A percentile compares a stretch with the other conserved stretches of the same genome.
These are phyloP conservation scores for Nakazawaea sp. DNA, from an alignment of 805 yeast genomes.

Conservation along the genomic window DNA sequence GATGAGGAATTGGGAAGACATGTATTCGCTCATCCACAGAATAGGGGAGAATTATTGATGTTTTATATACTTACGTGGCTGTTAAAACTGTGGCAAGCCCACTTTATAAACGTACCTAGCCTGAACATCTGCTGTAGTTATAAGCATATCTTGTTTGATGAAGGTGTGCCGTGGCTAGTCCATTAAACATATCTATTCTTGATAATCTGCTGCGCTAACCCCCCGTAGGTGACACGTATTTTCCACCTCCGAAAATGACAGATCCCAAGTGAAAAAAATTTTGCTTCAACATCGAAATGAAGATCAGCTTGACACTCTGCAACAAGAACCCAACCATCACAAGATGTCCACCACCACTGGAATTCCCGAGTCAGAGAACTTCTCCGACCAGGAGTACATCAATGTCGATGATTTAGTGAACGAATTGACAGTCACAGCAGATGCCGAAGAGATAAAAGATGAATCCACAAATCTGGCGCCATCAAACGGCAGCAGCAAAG, in stretches of 20 bases:
- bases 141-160: too few relatives aligned
- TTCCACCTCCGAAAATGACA: background rate
- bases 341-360: background rate
- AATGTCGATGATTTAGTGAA: slow-evolving; percentile 8
- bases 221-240: background rate
- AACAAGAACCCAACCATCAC: too few relatives aligned
- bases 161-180: too few relatives aligned
- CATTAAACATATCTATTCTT: too few relatives aligned
- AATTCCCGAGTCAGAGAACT: slow-evolving; percentile 6
- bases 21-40: slow-evolving; percentile 3
- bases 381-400: slow-evolving; percentile 11
- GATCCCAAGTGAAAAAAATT: background rate
- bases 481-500: background rate
- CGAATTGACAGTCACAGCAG: slow-evolving; percentile 3
- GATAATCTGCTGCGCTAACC: too few relatives aligned
- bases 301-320: too few relatives aligned
- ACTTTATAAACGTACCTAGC: too few relatives aligned
- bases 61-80: too few relatives aligned
- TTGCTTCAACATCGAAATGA: background rate
- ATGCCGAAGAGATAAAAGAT: background rate
- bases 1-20: slow-evolving; percentile 7
- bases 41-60: slow-evolving; percentile 10
- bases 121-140: too few relatives aligned
- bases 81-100: too few relatives aligned
- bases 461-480: background rate